These are phyloP conservation scores for Boletus huronensis DNA, from an alignment of 768 basidiomycete species.

Conservation along the genomic window DNA sequence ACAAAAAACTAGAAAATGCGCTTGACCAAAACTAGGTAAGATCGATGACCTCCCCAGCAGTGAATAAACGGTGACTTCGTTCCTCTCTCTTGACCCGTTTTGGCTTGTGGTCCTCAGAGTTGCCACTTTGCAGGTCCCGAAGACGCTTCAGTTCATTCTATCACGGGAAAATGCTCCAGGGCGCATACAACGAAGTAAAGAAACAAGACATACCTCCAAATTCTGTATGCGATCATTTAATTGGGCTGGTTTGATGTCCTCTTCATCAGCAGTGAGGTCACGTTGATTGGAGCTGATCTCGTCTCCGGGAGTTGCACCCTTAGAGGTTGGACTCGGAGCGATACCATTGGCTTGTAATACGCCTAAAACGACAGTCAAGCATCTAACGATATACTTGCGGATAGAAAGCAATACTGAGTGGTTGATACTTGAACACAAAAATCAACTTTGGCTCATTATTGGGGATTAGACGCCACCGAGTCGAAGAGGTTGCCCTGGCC, in stretches of 20 bases:
- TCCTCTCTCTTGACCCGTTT: constrained; percentile 18
- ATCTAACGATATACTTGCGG: background rate
- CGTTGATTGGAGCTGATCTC: background rate
- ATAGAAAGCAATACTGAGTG: constrained; percentile 10
- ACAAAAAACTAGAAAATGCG: too few species aligned
- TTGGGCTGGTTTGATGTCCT: constrained; percentile 1
- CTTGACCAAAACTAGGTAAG: constrained; percentile 10
- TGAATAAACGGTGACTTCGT: background rate
- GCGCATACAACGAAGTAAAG: background rate
- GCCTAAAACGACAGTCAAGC: constrained; percentile 1
- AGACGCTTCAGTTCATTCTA: constrained; percentile 17
- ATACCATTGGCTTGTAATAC: constrained; percentile 21
- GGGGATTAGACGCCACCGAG: background rate
- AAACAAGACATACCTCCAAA: constrained; percentile 6
- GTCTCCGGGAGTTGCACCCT: too few species aligned
- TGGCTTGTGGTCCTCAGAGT: constrained; percentile 6
- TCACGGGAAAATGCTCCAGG: background rate
- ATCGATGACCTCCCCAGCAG: constrained; percentile 13
- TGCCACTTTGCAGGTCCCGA: background rate
- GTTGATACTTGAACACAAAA: constrained; percentile 22
- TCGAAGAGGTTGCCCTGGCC: fast-evolving
- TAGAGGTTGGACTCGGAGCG: constrained; percentile 1
- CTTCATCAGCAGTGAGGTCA: background rate
- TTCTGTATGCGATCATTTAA: background rate
- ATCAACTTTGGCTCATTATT: constrained; percentile 3